Base-by-base conservation (phyloP, 495 filamentous ascomycete species). In the Aspergillus wentii region DNA sequence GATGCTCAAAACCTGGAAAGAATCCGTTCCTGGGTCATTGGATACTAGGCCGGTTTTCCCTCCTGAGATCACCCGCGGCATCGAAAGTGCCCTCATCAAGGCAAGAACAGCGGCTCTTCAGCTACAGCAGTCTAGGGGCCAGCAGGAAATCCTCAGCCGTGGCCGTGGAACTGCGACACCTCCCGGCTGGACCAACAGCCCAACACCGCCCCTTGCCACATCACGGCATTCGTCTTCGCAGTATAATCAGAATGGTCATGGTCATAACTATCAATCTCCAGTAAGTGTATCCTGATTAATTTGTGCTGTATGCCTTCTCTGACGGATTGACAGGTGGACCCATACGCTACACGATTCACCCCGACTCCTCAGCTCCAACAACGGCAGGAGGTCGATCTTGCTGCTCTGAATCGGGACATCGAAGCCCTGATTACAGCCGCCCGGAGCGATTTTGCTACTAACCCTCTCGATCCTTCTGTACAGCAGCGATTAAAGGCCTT, bases 1-100 rank as follows among this genome's bases (percentile, higher is more conserved):
- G 62, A 90, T 98, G 85, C 75, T 97, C 34, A 90, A 87, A 66
- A 98, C 92, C 1, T 98, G 92, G 92, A 98, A 95, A 59, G 85
- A 94, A 56, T 87, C 94, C 13, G 87, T 95, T 3, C 87, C 90
- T 0, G 92, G 90, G 14, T 95, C 92, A 9, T 72, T 91, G 37
- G 88, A 94, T 50, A 77, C 79, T 2, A 75, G 84, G 46, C 91
- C 92, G 2, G 91, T 98, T 35, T 98, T 98, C 58, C 78, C 86
- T 11, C 68, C 75, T 9, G 88, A 96, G 17, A 73, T 84, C 28
- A 94, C 88, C 25, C 76, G 86, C 25, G 82, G 84, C 36, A 97
- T 98, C 48, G 92, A 98, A 56, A 94, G 83, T 65, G 88, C 90
- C 11, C 69, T 98, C 41, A 88, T 94, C 54, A 94, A 89, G 57